A percentile compares a stretch with the other conserved stretches of the same genome.
These are phyloP conservation scores for Podospora sp. DNA, from an alignment of 495 filamentous ascomycete genomes.

Conservation along the genomic window DNA sequence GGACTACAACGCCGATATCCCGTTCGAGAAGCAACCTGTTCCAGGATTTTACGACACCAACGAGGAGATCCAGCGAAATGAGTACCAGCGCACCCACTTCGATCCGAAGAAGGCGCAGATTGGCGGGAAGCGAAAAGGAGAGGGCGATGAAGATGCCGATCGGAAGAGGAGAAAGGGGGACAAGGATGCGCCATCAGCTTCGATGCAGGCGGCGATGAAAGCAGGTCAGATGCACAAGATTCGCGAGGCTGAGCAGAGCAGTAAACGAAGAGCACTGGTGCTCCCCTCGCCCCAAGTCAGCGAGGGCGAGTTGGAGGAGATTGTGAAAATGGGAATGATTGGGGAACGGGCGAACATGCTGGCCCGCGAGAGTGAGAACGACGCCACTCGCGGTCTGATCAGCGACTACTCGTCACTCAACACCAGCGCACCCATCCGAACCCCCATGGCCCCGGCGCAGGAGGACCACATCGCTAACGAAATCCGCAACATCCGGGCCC, in stretches of 20 bases:
- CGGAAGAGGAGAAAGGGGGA: conserved; percentile 85
- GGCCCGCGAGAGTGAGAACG: conserved; percentile 78
- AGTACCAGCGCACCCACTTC: conserved; percentile 83
- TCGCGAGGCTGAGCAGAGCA: conserved; percentile 93
- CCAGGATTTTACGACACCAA: conserved; percentile 91
- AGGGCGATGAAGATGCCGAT: conserved; percentile 79
- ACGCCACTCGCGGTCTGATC: conserved; percentile 81
- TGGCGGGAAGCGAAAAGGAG: conserved; percentile 93
- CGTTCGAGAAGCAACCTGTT: conserved; percentile 89
- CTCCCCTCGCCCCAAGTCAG: conserved; percentile 88
- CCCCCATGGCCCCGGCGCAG: conserved; percentile 84
- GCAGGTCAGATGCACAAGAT: conserved; percentile 96
- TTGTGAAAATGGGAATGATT: conserved; percentile 97
- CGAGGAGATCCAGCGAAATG: conserved; percentile 79
- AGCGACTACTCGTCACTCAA: conserved; percentile 82
- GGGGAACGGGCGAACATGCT: conserved; percentile 82
- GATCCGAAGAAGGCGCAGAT: conserved; percentile 94
- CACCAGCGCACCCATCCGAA: conserved; percentile 84
- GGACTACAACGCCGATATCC: conserved; percentile 99
- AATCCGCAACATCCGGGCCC: conserved; percentile 87
- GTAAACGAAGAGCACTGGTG: conserved; percentile 78
- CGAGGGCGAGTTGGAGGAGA: conserved; percentile 92
- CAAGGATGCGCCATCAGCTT: conserved; percentile 73
- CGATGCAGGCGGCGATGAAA: conserved; percentile 85
- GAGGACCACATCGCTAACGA: conserved; percentile 97